These are phyloP conservation scores for Tympanopsis confertula DNA, from an alignment of 2,329 filamentous ascomycete species.

Conservation along the genomic window DNA sequence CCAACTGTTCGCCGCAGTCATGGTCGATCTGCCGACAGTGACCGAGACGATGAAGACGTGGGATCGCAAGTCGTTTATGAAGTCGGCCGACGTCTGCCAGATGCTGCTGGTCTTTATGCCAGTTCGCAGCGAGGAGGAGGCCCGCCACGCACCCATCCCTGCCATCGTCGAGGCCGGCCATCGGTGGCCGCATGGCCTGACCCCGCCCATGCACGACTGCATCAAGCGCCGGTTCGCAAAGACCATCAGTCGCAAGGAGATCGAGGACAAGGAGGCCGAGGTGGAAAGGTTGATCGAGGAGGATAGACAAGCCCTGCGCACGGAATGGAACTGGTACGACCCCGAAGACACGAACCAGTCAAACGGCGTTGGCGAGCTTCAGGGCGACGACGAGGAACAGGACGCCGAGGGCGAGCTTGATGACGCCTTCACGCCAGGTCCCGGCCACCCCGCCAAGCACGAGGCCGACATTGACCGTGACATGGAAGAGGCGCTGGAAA, in stretches of 20 bases:
- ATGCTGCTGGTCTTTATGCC: slow-evolving; percentile 71
- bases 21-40: slow-evolving; percentile 78
- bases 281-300: slow-evolving; percentile 63
- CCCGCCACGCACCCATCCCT: slow-evolving; percentile 56
- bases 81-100: slow-evolving; percentile 78
- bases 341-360: slow-evolving; percentile 21
- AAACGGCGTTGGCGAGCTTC: slow-evolving; percentile 17
- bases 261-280: slow-evolving; percentile 71
- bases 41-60: slow-evolving; percentile 88
- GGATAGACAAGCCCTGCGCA: slow-evolving; percentile 49
- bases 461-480: no score
- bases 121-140: slow-evolving; percentile 56
- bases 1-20: slow-evolving; percentile 61
- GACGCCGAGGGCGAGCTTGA: slow-evolving; percentile 27
- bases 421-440: slow-evolving; percentile 18
- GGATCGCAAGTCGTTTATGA: slow-evolving; percentile 80
- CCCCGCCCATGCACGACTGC: slow-evolving; percentile 78
- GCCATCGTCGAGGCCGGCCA: slow-evolving; percentile 56
- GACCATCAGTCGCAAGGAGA: slow-evolving; percentile 69
- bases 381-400: slow-evolving; percentile 17
- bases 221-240: slow-evolving; percentile 74
- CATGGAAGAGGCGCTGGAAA: no score
- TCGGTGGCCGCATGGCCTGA: slow-evolving; percentile 75
- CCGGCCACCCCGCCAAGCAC: neutral
- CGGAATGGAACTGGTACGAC: slow-evolving; percentile 55